Base-by-base conservation (phyloP, 148 eudicot genomes). In the Silene uniflora region DNA sequence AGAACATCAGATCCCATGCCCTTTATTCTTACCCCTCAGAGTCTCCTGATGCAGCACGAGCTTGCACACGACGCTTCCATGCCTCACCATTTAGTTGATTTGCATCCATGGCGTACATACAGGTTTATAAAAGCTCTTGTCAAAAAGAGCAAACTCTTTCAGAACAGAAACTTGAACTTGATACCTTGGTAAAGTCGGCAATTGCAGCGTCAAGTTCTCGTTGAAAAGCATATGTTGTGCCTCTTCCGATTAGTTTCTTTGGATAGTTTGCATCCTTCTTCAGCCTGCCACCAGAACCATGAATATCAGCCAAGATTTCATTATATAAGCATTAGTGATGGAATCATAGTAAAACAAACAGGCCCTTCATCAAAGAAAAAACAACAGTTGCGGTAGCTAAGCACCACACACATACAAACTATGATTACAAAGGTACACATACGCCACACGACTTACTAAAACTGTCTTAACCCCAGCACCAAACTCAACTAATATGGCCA, bases 41-140 rank as follows among this genome's bases (percentile, higher is more conserved):
- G n/a, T n/a, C n/a, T n/a, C n/a, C n/a, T n/a, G n/a, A n/a, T n/a
- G n/a, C n/a, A n/a, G n/a, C n/a, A n/a, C 91, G 91, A 76, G 98
- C 98, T 83, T 94, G 98, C 56, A 97, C 98, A 81, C 98, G 85
- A 19, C 98, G 91, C 77, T 94, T 94, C 98, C 98, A 94, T 63
- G 98, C 98, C 87, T 94, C 98, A 55, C 96, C 93, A 44, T 97
- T 97, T 71, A 85, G 86, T 74, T 93, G 96, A 68, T 94, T 90
- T 74, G 84, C 77, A 68, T 87, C 84, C 70, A 94, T 84, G 75
- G 98, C 98, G 97, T 94, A 80, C 60, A 78, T 27, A 79, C 21
- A 73, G 67, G 74, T 27, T 76, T 46, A 9, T 6, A 67, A 67
- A 72, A 64, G 58, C 56, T 62, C 62, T 55, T 54, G 63, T 64